Conservation (phyloP, 495 filamentous ascomycete genomes). For the Daldinia grandis region DNA sequence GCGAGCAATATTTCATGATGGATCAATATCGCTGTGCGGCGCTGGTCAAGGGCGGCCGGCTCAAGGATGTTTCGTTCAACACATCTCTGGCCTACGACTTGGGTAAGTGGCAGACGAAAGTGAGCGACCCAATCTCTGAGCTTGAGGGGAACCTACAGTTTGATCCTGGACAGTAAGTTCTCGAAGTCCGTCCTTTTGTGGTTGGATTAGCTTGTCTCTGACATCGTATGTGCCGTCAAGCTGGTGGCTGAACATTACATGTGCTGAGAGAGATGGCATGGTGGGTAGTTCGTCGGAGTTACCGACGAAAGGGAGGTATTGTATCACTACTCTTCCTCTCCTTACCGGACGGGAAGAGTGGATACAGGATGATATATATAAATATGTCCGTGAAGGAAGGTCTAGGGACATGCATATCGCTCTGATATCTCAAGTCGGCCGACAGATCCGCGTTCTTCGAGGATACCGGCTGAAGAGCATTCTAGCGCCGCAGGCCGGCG, state of each 20-base stretch:
- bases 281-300: constrained; percentile 47
- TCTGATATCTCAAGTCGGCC: constrained; percentile 50
- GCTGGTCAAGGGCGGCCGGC: constrained; percentile 43
- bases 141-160: constrained; percentile 46
- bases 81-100: constrained; percentile 25
- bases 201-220: constrained; percentile 3
- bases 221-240: constrained; percentile 36
- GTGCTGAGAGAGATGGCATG: constrained; percentile 58
- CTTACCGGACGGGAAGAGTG: constrained; percentile 55
- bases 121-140: constrained; percentile 38
- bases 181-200: not conserved
- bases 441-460: constrained; percentile 55
- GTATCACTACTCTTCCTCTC: constrained; percentile 50
- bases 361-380: constrained; percentile 34
- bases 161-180: constrained; percentile 47
- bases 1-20: constrained; percentile 50
- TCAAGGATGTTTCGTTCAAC: constrained; percentile 49
- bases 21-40: constrained; percentile 49
- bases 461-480: constrained; percentile 53
- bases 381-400: constrained; percentile 49
- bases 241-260: constrained; percentile 61
- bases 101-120: constrained; percentile 42
- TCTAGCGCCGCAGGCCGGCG: constrained; percentile 55
- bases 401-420: constrained; percentile 48
- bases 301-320: constrained; percentile 50